Evolutionary conservation across 345 rosid genomes (phyloP), one percentile per base, ranked within the genome.

Genomic region (Fremontodendron californicum): DNA sequence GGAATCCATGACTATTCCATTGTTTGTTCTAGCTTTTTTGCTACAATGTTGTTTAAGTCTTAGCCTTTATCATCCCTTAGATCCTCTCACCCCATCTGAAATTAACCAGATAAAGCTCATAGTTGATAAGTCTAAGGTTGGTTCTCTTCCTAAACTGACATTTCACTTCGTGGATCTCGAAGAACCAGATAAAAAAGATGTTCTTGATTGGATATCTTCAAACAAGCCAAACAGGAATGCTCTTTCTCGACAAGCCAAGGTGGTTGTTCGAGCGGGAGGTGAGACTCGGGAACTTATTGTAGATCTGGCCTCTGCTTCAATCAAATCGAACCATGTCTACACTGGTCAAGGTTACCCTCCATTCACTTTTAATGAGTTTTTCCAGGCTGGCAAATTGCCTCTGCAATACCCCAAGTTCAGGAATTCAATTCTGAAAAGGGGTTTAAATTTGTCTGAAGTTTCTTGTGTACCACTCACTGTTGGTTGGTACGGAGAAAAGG

Each of bases 401-500:
- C 39, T 85, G 67, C 78, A 9, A 25, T 83, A 88, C 71, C 82
- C 88, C 0, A 79, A 85, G 1, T 92, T 94, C 84, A 72, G 55
- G 58, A 74, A 81, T 12, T 88, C 94, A 13, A 85, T 89, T 31
- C 27, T 9, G 29, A 71, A 60, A 18, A 80, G 95, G 64, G 85
- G 85, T 3, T 66, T 89, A 62, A 88, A 90, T 69, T 29, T 89
- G 63, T 89, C 92, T 0, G 91, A 92, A 81, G 89, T 93, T 63
- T 90, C 90, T 72, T 94, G 97, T 75, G 52, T 87, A 27, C 88
- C 94, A 45, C 83, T 92, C 74, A 87, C 94, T 2, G 84, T 89
- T 2, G 98, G 98, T 21, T 94, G 97, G 95, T 90, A 84, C 31
- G 97, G 95, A 3, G 90, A 89, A 77, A 64, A 33, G 13, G 82